Evolutionary conservation across 257 asterid species (phyloP).

Genomic region (Fraxinus quadrangulata): DNA sequence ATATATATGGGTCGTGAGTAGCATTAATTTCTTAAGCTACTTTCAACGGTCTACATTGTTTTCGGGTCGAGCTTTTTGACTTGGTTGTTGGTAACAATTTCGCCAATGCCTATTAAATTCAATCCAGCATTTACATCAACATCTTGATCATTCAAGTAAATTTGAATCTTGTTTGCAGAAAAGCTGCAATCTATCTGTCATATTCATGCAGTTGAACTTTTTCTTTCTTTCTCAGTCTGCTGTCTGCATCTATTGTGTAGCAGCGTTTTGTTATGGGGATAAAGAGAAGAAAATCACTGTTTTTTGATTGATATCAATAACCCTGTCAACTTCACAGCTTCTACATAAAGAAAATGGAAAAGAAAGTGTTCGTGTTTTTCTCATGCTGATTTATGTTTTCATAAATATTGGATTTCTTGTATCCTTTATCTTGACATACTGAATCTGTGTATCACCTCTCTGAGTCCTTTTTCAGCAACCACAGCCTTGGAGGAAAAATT

Average conservation of each 20-base stretch:
- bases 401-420: not conserved
- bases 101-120: too few relatives aligned
- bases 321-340: not conserved
- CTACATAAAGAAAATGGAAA: not conserved
- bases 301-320: not conserved
- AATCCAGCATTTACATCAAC: too few relatives aligned
- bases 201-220: not conserved
- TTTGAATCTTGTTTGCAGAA: not conserved
- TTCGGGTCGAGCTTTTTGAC: too few relatives aligned
- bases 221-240: not conserved
- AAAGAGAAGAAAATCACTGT: conserved; percentile 1
- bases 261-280: not conserved
- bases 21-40: too few relatives aligned
- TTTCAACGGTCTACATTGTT: too few relatives aligned
- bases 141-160: not conserved
- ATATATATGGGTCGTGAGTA: too few relatives aligned
- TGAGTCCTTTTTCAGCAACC: conserved; percentile 6
- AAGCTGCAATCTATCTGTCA: not conserved
- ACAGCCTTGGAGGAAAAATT: conserved; percentile 6
- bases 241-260: not conserved
- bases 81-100: too few relatives aligned
- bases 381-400: not conserved
- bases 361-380: not conserved
- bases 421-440: not conserved
- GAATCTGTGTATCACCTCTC: not conserved